phyloP scores from a whole-genome alignment of 345 rosid genomes.

The Rubroshorea leprosula region DNA sequence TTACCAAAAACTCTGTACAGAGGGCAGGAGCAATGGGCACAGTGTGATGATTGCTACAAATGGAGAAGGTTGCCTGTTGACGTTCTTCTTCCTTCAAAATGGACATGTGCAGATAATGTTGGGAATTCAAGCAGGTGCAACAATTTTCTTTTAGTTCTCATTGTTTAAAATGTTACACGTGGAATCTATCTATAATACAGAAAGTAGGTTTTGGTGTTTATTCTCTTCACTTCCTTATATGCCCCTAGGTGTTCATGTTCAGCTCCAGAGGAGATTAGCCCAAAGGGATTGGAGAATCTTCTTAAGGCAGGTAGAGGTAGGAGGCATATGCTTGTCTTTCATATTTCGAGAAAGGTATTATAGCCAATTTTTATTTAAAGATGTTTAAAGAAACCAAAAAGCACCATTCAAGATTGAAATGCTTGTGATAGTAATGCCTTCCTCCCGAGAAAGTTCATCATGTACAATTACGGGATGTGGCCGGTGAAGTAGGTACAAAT shows the following conservation, averaged over 20 bases:
- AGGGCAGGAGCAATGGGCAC: slow-evolving; percentile 74
- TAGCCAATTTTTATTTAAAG: neutral
- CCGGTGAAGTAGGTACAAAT: too few species aligned
- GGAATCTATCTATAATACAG: neutral
- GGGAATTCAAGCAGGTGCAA: slow-evolving; percentile 67
- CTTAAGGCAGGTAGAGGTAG: slow-evolving; percentile 54
- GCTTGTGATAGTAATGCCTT: neutral
- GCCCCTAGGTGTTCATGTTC: slow-evolving; percentile 60
- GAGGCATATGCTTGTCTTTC: slow-evolving; percentile 4
- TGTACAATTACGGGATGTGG: too few species aligned
- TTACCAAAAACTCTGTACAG: slow-evolving; percentile 26
- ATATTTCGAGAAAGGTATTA: neutral
- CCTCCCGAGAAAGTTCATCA: neutral
- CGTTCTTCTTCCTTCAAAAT: slow-evolving; percentile 66
- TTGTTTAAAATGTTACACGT: neutral
- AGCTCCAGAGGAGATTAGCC: slow-evolving; percentile 52
- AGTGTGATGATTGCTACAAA: slow-evolving; percentile 79
- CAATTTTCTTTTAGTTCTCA: neutral
- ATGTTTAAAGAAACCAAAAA: neutral
- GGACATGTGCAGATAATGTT: slow-evolving; percentile 70
- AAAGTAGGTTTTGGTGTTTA: slow-evolving; percentile 1
- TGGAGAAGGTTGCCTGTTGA: slow-evolving; percentile 76
- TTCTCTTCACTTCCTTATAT: slow-evolving; percentile 13
- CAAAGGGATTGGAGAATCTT: slow-evolving; percentile 57
- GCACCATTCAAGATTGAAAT: neutral